Evolutionary conservation across 495 filamentous ascomycete genomes (phyloP), one percentile per base, ranked within the genome.

Genomic region (Xylaria castorea): DNA sequence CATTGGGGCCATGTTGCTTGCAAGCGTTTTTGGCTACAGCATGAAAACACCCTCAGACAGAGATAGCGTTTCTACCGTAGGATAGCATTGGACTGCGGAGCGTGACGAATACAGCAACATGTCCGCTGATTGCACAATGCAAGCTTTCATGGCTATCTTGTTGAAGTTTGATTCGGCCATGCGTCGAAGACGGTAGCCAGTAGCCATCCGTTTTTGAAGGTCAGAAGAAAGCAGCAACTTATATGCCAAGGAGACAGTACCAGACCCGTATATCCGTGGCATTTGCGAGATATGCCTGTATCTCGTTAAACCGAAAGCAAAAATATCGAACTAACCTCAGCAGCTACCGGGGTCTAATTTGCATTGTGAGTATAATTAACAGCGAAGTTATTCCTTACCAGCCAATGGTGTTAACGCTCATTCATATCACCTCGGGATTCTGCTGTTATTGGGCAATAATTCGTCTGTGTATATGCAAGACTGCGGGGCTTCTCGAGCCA

Each of bases 1-100:
- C 91, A 95, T 80, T 97, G 94, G 94, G 91, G 92, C 0, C 92
- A 97, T 83, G 82, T 90, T 20, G 88, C 88, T 67, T 99, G 96
- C 81, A 87, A 87, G 77, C 88, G 87, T 68, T 98, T 97, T 76
- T 99, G 96, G 96, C 83, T 92, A 63, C 86, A 88, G 74, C 91
- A 97, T 81, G 90, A 89, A 75, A 81, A 82, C 25, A 82, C 85
- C 64, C 83, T 97, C 75, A 84, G 85, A 74, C 89, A 91, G 80
- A 86, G 91, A 74, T 95, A 80, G 88, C n/a, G 3, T 67, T 30
- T 46, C 34, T 25, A 25, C 27, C 55, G 36, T 62, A 32, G 30
- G 25, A 12, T 30, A 18, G 44, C 58, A 48, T 51, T 30, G 30
- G n/a, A 62, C 40, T 62, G 8, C 50, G 18, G 30, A 25, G 27